Base-by-base conservation (phyloP, 352 stramenopile species). In the Pythium plurisporium region DNA sequence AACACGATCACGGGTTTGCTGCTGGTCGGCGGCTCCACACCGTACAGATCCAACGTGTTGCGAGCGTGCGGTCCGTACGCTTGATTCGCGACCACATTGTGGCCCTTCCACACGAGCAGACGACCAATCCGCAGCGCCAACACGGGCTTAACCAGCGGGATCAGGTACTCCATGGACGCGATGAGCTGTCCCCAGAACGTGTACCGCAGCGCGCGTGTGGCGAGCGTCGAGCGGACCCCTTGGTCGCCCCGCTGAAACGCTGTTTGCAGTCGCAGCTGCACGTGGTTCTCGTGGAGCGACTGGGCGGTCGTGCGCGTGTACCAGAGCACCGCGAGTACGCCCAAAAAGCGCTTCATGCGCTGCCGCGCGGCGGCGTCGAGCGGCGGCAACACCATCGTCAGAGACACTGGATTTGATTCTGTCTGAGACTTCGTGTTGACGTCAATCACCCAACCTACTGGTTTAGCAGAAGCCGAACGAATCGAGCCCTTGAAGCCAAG, bases 1-100 rank as follows among this genome's bases (percentile, higher is more conserved):
- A 98, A 98, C 29, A 98, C 68, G 6, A 98, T 57, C 27, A 97
- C 83, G 11, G 91, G 91, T 25, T 66, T 71, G 42, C 45, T 43
- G 14, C 12, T 12, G 2, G 48, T 17, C 37, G 26, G 36, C 23
- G 30, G 2, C 2, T 74, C 34, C 22, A 77, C 67, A 19, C 79
- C 81, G 36, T 87, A 89, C 30, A 91, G 40, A 50, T 91, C 79
- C 8, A 91, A 55, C 9, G 54, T 74, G 36, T 88, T 73, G 57
- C 81, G 81, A 33, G 65, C 56, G 53, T 89, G 64, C 17, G 57
- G 59, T 15, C 74, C 76, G 46, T 89, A 89, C 34, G 57, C 40
- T 19, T 73, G 59, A 43, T 79, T 71, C 11, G 47, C 31, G 25
- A 64, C 43, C 27, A 57, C 67, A 25, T 73, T 55, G 8, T 40